These are phyloP conservation scores for Closterium sp. DNA, from an alignment of 139 green algal species.

Conservation along the genomic window DNA sequence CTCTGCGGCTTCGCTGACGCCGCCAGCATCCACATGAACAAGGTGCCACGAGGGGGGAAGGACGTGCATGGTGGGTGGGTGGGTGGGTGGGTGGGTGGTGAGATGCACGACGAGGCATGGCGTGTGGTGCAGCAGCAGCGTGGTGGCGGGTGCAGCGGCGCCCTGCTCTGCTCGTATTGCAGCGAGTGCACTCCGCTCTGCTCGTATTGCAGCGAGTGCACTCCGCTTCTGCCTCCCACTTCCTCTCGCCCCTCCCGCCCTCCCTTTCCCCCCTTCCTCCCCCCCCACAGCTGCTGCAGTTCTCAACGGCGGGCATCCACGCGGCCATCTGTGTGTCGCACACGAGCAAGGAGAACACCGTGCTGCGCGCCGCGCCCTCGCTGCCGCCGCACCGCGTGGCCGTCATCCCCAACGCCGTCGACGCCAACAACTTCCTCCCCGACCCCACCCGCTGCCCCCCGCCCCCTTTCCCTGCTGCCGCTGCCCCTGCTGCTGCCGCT, in stretches of 20 bases:
- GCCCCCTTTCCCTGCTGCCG: not conserved
- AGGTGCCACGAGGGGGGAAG: constrained; percentile 50
- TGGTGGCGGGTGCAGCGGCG: too few species aligned
- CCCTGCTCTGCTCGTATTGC: too few species aligned
- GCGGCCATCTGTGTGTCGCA: constrained; percentile 90
- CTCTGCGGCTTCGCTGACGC: constrained; percentile 92
- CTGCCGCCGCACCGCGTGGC: constrained; percentile 80
- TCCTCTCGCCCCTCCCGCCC: not conserved
- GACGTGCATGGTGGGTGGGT: not conserved
- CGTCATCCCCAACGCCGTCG: constrained; percentile 95
- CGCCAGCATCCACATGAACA: constrained; percentile 85
- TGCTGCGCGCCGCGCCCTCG: constrained; percentile 61
- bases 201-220: not conserved
- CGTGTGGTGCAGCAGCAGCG: too few species aligned
- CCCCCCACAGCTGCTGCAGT: constrained; percentile 41
- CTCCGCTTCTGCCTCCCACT: not conserved
- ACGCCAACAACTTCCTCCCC: constrained; percentile 75
- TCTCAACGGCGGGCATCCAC: constrained; percentile 54
- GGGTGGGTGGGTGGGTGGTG: not conserved
- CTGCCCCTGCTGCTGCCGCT: not conserved
- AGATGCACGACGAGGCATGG: too few species aligned
- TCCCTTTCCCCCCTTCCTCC: not conserved
- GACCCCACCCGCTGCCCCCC: not conserved
- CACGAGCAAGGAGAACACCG: constrained; percentile 95
- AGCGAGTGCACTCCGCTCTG: too few species aligned